phyloP scores from a whole-genome alignment of 495 filamentous ascomycete genomes.

The Penicillium herquei region DNA sequence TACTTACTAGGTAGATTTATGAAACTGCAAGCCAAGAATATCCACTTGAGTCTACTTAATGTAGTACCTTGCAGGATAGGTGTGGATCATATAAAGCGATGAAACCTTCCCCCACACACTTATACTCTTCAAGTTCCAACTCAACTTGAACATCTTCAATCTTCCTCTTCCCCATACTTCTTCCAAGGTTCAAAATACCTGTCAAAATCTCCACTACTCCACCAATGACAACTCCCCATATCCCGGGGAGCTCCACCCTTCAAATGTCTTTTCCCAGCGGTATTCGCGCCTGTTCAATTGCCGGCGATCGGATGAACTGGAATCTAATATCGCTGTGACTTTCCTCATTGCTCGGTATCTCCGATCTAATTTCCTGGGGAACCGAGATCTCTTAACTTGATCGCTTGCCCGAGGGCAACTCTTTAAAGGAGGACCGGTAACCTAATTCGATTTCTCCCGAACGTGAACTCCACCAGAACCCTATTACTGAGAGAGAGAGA shows the following conservation, averaged over 20 bases:
- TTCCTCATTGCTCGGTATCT: constrained; percentile 5
- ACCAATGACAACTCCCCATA: constrained; percentile 15
- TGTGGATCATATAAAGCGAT: constrained; percentile 9
- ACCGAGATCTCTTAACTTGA: too few relatives aligned
- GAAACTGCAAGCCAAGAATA: constrained; percentile 17
- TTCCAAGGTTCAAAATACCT: not conserved
- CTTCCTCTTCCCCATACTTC: constrained; percentile 5
- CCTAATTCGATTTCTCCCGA: constrained; percentile 1
- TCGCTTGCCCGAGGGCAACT: constrained; percentile 35
- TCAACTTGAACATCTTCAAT: too few relatives aligned
- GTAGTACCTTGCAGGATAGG: constrained; percentile 2
- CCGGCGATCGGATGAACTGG: not conserved
- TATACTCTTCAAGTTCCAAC: too few relatives aligned
- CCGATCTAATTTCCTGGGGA: constrained; percentile 14
- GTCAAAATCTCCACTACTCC: constrained; percentile 12
- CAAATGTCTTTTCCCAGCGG: constrained; percentile 1
- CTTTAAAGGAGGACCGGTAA: constrained; percentile 4
- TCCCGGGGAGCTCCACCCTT: constrained; percentile 22
- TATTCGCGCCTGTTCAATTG: constrained; percentile 12
- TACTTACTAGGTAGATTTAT: too few relatives aligned
- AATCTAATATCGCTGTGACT: constrained; percentile 8
- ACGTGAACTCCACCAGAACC: constrained; percentile 20
- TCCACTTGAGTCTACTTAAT: constrained; percentile 2
- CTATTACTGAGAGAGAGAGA: constrained; percentile 8
- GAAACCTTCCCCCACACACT: too few relatives aligned